These are phyloP conservation scores for Carallia brachiata DNA, from an alignment of 345 rosid species.

Conservation along the genomic window DNA sequence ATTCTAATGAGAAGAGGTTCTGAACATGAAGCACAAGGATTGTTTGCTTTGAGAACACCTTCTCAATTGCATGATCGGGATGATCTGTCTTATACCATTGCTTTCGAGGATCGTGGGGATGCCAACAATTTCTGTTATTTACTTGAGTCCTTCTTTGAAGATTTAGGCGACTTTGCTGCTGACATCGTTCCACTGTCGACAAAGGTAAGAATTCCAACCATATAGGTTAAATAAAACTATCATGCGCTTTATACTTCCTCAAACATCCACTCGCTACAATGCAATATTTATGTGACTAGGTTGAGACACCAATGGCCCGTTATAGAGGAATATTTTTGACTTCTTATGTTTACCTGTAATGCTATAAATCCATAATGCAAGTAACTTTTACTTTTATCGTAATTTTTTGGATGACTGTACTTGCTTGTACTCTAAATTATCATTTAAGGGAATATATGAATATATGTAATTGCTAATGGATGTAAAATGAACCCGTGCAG, in stretches of 20 bases:
- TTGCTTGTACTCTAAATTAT: not conserved
- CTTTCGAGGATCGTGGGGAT: conserved; percentile 72
- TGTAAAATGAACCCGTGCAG: conserved; percentile 34
- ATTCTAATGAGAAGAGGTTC: conserved; percentile 59
- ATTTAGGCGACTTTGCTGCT: conserved; percentile 56
- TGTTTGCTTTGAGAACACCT: conserved; percentile 41
- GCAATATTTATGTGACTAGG: too few relatives aligned
- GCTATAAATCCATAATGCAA: not conserved
- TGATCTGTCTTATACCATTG: conserved; percentile 43
- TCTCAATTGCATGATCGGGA: conserved; percentile 28
- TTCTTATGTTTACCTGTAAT: too few relatives aligned
- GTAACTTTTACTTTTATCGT: not conserved
- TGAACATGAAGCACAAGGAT: conserved; percentile 48
- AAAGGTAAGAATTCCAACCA: conserved; percentile 40
- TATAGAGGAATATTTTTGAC: too few relatives aligned
- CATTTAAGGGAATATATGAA: not conserved
- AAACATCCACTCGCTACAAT: too few relatives aligned
- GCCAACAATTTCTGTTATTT: conserved; percentile 78
- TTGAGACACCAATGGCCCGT: too few relatives aligned
- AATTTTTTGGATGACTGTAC: not conserved
- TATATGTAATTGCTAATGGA: too few relatives aligned
- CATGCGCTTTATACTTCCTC: too few relatives aligned
- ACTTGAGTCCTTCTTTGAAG: conserved; percentile 68
- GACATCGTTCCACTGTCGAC: conserved; percentile 57
- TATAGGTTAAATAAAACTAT: not conserved